Evolutionary conservation across 2,329 filamentous ascomycete genomes (phyloP).

Genomic region (Diplodia scrobiculata): DNA sequence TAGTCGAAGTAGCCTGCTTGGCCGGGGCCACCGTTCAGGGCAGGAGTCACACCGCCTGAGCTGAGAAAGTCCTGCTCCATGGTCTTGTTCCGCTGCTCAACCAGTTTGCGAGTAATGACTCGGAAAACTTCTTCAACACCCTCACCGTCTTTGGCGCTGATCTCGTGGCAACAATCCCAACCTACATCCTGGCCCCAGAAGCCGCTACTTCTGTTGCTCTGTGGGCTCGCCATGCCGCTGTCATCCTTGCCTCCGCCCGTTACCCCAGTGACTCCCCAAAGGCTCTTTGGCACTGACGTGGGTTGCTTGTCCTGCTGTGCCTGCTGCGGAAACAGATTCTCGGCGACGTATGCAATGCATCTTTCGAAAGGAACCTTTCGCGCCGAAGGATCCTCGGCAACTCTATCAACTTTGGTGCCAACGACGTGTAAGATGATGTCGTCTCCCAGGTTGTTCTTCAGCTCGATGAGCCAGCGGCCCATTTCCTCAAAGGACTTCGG

Average conservation of each 20-base stretch:
- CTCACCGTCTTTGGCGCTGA: slow-evolving; percentile 89
- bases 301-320: slow-evolving; percentile 25
- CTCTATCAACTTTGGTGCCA: slow-evolving; percentile 76
- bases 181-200: slow-evolving; percentile 92
- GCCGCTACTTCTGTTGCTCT: slow-evolving; percentile 62
- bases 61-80: slow-evolving; percentile 55
- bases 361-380: slow-evolving; percentile 91
- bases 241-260: slow-evolving; percentile 41
- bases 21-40: slow-evolving; percentile 40
- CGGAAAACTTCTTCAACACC: slow-evolving; percentile 96
- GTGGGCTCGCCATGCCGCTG: slow-evolving; percentile 48
- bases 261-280: slow-evolving; percentile 37
- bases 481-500: slow-evolving; percentile 84
- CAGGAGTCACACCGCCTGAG: slow-evolving; percentile 50
- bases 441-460: slow-evolving; percentile 72
- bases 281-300: slow-evolving; percentile 32
- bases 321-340: slow-evolving; percentile 63
- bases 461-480: slow-evolving; percentile 85
- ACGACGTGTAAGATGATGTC: slow-evolving; percentile 92
- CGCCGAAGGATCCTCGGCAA: slow-evolving; percentile 74
- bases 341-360: slow-evolving; percentile 92
- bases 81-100: slow-evolving; percentile 68
- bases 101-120: slow-evolving; percentile 80
- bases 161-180: slow-evolving; percentile 97
- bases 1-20: slow-evolving; percentile 54